These are phyloP conservation scores for Balamuthia mandrillaris DNA, from an alignment of 208 protist genomes.

Conservation along the genomic window DNA sequence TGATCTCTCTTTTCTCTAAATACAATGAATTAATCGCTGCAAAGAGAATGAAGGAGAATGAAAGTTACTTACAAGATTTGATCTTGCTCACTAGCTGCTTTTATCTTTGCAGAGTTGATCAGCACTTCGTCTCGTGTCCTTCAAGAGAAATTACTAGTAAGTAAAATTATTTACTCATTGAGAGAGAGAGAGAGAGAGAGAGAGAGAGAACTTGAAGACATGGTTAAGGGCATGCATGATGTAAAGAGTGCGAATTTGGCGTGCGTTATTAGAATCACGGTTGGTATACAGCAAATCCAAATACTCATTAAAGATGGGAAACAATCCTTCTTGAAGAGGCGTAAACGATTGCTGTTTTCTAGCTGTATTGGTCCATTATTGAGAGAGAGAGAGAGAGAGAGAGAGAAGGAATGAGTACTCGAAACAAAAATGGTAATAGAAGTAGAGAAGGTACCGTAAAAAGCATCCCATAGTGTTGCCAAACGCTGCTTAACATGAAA, in stretches of 20 bases:
- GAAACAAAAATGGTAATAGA: neutral
- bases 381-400: neutral
- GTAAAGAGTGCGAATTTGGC: neutral
- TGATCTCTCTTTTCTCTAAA: constrained; percentile 73
- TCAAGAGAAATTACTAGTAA: neutral
- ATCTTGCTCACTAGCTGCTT: neutral
- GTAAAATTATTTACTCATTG: neutral
- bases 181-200: neutral
- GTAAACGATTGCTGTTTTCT: neutral
- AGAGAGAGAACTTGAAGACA: neutral
- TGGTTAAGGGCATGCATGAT: constrained; percentile 36
- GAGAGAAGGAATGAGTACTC: neutral
- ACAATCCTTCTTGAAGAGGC: constrained; percentile 14
- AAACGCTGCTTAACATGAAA: constrained; percentile 26
- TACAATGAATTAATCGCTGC: neutral
- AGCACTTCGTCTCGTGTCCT: constrained; percentile 14
- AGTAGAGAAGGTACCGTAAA: neutral
- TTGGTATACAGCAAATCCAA: constrained; percentile 12
- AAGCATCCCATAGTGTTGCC: neutral
- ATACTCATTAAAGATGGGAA: constrained; percentile 23
- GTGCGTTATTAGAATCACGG: neutral
- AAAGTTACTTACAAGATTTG: neutral
- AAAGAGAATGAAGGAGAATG: neutral
- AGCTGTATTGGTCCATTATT: neutral
- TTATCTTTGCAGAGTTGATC: constrained; percentile 22